phyloP scores from a whole-genome alignment of 257 asterid genomes.

The Gentiana dahurica region DNA sequence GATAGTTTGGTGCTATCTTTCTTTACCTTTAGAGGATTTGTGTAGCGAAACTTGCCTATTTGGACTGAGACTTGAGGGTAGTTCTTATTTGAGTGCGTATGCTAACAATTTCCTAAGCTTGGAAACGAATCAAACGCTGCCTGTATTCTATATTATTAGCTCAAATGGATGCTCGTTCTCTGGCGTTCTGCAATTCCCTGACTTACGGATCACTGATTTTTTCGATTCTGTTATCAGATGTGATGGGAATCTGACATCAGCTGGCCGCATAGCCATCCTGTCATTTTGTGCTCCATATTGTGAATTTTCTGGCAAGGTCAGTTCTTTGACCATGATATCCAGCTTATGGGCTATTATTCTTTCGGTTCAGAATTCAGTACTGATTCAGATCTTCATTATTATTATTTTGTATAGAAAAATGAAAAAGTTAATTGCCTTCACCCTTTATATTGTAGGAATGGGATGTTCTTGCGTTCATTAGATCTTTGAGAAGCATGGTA shows the following conservation, averaged over 20 bases:
- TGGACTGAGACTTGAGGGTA: too few relatives aligned
- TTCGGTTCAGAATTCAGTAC: too few relatives aligned
- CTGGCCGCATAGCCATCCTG: conserved; percentile 76
- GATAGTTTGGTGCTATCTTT: too few relatives aligned
- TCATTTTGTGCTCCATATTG: conserved; percentile 90
- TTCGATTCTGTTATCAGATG: conserved; percentile 26
- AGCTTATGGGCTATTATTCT: too few relatives aligned
- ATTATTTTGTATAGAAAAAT: too few relatives aligned
- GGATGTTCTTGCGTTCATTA: conserved; percentile 75
- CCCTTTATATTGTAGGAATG: conserved; percentile 40
- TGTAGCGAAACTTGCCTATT: too few relatives aligned
- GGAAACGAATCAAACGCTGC: too few relatives aligned
- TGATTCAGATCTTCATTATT: too few relatives aligned
- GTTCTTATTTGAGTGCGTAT: too few relatives aligned
- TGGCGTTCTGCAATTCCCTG: neutral
- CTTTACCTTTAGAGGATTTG: too few relatives aligned
- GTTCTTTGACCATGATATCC: neutral
- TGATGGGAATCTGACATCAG: conserved; percentile 37
- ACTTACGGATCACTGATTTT: neutral
- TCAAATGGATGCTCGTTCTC: neutral
- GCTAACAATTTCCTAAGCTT: too few relatives aligned
- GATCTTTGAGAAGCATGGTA: conserved; percentile 57
- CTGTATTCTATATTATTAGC: neutral
- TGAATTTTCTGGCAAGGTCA: conserved; percentile 63
- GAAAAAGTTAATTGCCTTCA: neutral